Conservation (phyloP, 768 basidiomycete genomes). For the Mycena sanguinolenta region DNA sequence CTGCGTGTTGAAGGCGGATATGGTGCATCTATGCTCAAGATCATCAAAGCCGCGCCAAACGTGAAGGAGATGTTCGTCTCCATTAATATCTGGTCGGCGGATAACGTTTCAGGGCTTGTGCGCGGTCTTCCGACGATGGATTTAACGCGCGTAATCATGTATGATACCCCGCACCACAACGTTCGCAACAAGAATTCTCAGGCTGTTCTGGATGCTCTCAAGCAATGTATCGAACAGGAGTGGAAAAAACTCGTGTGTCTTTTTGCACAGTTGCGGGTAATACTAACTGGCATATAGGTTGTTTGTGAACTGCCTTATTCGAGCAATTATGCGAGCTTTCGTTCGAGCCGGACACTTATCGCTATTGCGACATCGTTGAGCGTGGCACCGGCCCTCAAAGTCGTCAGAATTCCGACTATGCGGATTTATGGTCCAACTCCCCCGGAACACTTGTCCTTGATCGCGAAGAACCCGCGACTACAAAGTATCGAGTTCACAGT, state of each 20-base stretch:
- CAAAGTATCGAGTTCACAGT: constrained; percentile 20
- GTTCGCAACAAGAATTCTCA: background rate
- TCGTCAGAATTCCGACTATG: constrained; percentile 1
- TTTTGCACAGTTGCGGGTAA: background rate
- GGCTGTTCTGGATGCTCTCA: background rate
- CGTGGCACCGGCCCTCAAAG: constrained; percentile 12
- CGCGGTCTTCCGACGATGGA: constrained; percentile 29
- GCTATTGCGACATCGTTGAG: background rate
- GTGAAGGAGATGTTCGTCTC: constrained; percentile 25
- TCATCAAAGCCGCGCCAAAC: constrained; percentile 17
- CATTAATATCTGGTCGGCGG: constrained; percentile 25
- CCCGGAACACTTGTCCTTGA: background rate
- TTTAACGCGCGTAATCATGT: constrained; percentile 30
- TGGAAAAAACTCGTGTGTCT: constrained; percentile 27
- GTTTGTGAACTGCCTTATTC: constrained; percentile 18
- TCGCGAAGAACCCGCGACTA: constrained; percentile 22
- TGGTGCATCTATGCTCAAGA: constrained; percentile 18
- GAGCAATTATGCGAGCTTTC: background rate
- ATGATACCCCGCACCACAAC: background rate
- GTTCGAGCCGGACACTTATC: background rate
- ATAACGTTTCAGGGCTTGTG: constrained; percentile 30
- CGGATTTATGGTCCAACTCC: background rate
- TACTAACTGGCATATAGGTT: constrained; percentile 6
- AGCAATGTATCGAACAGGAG: background rate
- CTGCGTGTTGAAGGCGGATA: constrained; percentile 31